These are phyloP conservation scores for Nicotiana sylvestris DNA, from an alignment of 257 asterid genomes.

Conservation along the genomic window DNA sequence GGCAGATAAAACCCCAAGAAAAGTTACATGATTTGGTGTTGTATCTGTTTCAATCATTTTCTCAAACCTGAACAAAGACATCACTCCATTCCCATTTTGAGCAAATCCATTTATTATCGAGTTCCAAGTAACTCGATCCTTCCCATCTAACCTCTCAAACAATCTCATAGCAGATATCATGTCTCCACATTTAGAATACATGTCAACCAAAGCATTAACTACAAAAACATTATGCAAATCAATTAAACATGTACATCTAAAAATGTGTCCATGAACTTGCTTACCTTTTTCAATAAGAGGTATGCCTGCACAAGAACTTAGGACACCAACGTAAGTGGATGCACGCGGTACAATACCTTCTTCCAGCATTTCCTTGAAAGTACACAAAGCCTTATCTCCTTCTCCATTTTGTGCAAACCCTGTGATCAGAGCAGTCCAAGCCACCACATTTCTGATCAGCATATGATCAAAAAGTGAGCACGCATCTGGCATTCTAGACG, in stretches of 20 bases:
- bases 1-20: slow-evolving; percentile 55
- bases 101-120: slow-evolving; percentile 57
- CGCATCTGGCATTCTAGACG: slow-evolving; percentile 46
- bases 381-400: slow-evolving; percentile 41
- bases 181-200: slow-evolving; percentile 69
- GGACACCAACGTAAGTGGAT: slow-evolving; percentile 38
- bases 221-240: slow-evolving; percentile 35
- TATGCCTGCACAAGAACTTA: slow-evolving; percentile 66
- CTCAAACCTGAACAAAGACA: slow-evolving; percentile 38
- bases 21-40: slow-evolving; percentile 44
- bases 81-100: slow-evolving; percentile 50
- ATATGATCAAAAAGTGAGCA: slow-evolving; percentile 36
- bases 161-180: slow-evolving; percentile 37
- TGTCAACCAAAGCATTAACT: slow-evolving; percentile 49
- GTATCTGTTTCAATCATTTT: slow-evolving; percentile 32
- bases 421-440: slow-evolving; percentile 53
- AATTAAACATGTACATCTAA: slow-evolving; percentile 19
- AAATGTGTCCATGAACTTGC: slow-evolving; percentile 49
- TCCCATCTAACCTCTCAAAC: slow-evolving; percentile 34
- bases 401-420: slow-evolving; percentile 41
- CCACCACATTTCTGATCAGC: slow-evolving; percentile 49
- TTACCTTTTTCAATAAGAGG: slow-evolving; percentile 52
- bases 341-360: slow-evolving; percentile 37
- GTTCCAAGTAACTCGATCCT: slow-evolving; percentile 59
- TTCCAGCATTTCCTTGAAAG: slow-evolving; percentile 45